Percentiles rank a stretch among this genome's conserved stretches.
Evolutionary conservation across 495 filamentous ascomycete species (phyloP).

Genomic region (Parmelia sp.): DNA sequence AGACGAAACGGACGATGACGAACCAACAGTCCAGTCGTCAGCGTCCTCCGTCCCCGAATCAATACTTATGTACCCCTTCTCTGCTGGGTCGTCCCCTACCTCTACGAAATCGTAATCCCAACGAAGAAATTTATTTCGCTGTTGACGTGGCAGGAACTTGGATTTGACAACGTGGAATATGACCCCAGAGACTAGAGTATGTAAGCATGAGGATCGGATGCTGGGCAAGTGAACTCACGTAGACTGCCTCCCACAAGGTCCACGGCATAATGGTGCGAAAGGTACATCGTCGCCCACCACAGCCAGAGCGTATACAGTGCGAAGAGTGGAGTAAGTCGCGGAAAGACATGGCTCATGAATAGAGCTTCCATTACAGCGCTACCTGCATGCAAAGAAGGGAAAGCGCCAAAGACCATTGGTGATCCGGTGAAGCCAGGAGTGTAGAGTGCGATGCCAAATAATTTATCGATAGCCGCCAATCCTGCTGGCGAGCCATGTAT

Average conservation of each 20-base stretch:
- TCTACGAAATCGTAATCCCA: constrained; percentile 98
- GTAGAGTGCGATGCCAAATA: constrained; percentile 86
- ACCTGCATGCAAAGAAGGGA: constrained; percentile 83
- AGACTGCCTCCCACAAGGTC: constrained; percentile 83
- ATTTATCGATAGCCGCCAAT: constrained; percentile 77
- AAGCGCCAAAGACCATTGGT: constrained; percentile 88
- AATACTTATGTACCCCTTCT: constrained; percentile 51
- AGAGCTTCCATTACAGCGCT: constrained; percentile 80
- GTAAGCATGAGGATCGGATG: constrained; percentile 19
- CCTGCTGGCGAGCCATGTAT: constrained; percentile 84
- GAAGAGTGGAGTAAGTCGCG: constrained; percentile 66
- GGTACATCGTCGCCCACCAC: constrained; percentile 98
- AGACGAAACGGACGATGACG: constrained; percentile 62
- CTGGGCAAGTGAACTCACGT: constrained; percentile 34
- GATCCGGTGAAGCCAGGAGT: constrained; percentile 83
- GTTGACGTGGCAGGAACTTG: constrained; percentile 72
- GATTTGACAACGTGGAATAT: constrained; percentile 73
- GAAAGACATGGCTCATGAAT: constrained; percentile 91
- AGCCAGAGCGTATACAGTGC: constrained; percentile 81
- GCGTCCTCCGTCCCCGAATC: constrained; percentile 53
- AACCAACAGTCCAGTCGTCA: constrained; percentile 69
- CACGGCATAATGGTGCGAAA: constrained; percentile 93
- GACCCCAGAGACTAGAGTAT: constrained; percentile 54
- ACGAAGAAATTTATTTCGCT: constrained; percentile 74
- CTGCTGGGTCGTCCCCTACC: constrained; percentile 54